phyloP scores from a whole-genome alignment of 768 basidiomycete species.

The Guyanaporus albipodus region DNA sequence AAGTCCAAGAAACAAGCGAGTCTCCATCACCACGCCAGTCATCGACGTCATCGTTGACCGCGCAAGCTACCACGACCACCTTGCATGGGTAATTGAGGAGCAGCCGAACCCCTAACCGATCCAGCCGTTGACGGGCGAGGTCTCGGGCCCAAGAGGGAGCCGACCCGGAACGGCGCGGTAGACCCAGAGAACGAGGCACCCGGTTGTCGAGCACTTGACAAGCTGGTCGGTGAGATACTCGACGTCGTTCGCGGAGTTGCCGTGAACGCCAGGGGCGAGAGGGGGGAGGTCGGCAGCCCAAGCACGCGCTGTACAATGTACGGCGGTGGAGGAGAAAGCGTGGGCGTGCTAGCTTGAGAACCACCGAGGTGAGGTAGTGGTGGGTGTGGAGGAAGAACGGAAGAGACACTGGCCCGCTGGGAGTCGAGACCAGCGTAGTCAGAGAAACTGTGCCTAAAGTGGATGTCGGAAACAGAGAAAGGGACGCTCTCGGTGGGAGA shows the following conservation, averaged over 20 bases:
- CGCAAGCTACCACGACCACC: slow-evolving; percentile 25
- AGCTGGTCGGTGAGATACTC: neutral
- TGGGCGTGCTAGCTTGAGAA: slow-evolving; percentile 16
- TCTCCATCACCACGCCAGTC: neutral
- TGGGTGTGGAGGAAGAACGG: slow-evolving; percentile 41
- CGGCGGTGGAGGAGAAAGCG: slow-evolving; percentile 21
- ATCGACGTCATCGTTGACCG: slow-evolving; percentile 14
- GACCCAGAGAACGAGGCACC: slow-evolving; percentile 8
- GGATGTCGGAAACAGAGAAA: slow-evolving; percentile 50
- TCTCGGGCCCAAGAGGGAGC: slow-evolving; percentile 29
- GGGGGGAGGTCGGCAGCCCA: slow-evolving; percentile 21
- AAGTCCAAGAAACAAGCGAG: slow-evolving; percentile 21
- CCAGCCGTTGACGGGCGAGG: slow-evolving; percentile 22
- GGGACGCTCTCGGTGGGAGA: slow-evolving; percentile 59
- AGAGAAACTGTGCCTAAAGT: slow-evolving; percentile 42
- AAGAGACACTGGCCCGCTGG: slow-evolving; percentile 32
- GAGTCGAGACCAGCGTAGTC: slow-evolving; percentile 30
- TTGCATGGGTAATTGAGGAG: slow-evolving; percentile 30
- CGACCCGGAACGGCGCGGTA: slow-evolving; percentile 8
- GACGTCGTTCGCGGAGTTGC: neutral
- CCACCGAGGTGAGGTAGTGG: slow-evolving; percentile 32
- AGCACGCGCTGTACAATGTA: slow-evolving; percentile 34
- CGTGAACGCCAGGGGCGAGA: slow-evolving; percentile 1
- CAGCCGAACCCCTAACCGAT: slow-evolving; percentile 16
- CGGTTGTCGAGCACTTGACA: neutral